Percentiles rank a stretch among this genome's conserved stretches.
These are phyloP conservation scores for Pisolithus thermaeus DNA, from an alignment of 1,284 basidiomycete genomes.

Conservation along the genomic window DNA sequence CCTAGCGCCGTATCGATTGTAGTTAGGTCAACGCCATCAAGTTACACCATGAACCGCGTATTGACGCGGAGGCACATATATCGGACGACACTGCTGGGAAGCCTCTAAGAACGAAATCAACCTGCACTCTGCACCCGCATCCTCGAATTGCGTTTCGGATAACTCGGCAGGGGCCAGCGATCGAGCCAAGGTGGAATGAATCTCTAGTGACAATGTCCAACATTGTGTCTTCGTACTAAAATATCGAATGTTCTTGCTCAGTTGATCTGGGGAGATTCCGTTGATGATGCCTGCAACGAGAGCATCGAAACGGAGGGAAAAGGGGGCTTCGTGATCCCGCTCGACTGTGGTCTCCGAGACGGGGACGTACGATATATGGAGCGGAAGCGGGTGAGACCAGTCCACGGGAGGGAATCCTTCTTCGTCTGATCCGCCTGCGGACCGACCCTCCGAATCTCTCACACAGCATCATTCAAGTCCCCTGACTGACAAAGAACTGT, in stretches of 20 bases:
- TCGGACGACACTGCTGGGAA: conserved; percentile 84
- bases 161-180: conserved; percentile 62
- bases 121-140: conserved; percentile 67
- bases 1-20: too few relatives aligned
- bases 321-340: conserved; percentile 41
- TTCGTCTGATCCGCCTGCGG: too few relatives aligned
- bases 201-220: conserved; percentile 69
- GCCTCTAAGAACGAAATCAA: conserved; percentile 60
- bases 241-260: conserved; percentile 67
- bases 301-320: conserved; percentile 47
- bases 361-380: conserved; percentile 36
- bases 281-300: conserved; percentile 56
- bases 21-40: not conserved
- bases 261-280: conserved; percentile 54
- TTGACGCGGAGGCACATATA: conserved; percentile 36
- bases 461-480: too few relatives aligned
- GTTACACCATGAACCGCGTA: not conserved
- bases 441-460: too few relatives aligned
- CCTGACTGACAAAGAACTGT: too few relatives aligned
- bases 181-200: conserved; percentile 67
- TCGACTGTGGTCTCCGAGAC: conserved; percentile 46
- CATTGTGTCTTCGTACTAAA: conserved; percentile 68
- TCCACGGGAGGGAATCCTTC: too few relatives aligned
- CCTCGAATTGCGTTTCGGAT: conserved; percentile 71
- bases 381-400: too few relatives aligned